These are phyloP conservation scores for Lachancea lanzarotensis DNA, from an alignment of 805 yeast genomes.

Conservation along the genomic window DNA sequence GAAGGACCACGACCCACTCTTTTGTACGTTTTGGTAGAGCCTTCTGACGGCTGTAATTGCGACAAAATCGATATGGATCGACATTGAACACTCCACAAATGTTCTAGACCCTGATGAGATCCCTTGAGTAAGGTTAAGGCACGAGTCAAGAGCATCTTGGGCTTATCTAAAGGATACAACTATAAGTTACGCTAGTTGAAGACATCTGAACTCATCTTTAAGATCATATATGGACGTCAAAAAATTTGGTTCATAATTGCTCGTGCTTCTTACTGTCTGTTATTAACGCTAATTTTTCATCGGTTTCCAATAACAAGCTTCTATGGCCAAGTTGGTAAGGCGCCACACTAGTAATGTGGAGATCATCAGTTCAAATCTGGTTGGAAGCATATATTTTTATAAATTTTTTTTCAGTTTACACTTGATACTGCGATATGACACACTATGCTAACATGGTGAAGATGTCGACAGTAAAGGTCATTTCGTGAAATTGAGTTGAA, in stretches of 20 bases:
- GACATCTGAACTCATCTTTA: no score
- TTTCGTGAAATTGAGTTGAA: background rate
- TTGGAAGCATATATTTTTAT: slow-evolving; percentile 48
- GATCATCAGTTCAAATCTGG: slow-evolving; percentile 78
- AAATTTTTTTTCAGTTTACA: background rate
- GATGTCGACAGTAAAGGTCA: background rate
- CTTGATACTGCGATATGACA: no score
- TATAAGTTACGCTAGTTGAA: no score
- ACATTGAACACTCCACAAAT: background rate
- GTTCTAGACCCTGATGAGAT: background rate
- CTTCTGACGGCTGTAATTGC: slow-evolving; percentile 49
- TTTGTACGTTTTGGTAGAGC: slow-evolving; percentile 54
- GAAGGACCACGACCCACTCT: slow-evolving; percentile 96
- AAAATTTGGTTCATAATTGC: no score
- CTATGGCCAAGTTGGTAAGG: slow-evolving; percentile 72
- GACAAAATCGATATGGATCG: slow-evolving; percentile 47
- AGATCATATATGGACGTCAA: background rate
- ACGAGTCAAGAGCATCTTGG: slow-evolving; percentile 3
- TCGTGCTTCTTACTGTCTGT: background rate
- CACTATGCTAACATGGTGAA: no score
- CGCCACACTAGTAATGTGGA: slow-evolving; percentile 86
- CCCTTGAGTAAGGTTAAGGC: background rate
- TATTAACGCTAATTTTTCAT: no score
- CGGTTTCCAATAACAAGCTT: slow-evolving; percentile 31
- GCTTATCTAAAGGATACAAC: background rate